Percentiles rank a stretch among this genome's conserved stretches.
Conservation (phyloP, 2,329 filamentous ascomycete species). For the Colletotrichum nymphaeae region DNA sequence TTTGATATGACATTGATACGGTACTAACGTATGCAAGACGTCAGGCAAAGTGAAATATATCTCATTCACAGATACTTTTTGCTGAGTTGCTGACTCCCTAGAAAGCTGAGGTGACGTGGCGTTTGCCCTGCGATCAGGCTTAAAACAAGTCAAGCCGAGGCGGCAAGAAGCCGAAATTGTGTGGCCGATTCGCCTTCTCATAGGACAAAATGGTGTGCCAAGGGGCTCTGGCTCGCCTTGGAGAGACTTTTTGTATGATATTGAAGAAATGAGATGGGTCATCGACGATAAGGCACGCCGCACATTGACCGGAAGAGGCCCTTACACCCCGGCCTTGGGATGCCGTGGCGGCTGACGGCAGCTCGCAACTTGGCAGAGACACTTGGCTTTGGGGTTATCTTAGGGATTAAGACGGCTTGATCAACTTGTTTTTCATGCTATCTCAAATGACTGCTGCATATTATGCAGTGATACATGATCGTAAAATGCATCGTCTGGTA, state of each 20-base stretch:
- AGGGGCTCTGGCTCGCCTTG: not conserved
- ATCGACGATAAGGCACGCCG: too few species aligned
- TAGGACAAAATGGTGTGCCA: not conserved
- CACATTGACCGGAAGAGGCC: not conserved
- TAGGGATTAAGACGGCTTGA: not conserved
- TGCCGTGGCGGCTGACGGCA: not conserved
- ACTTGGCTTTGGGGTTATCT: not conserved
- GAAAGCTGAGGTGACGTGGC: not conserved
- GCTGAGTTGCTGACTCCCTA: not conserved
- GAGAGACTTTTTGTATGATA: not conserved
- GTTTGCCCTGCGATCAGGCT: constrained; percentile 2
- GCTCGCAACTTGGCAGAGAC: not conserved
- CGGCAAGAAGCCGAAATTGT: not conserved
- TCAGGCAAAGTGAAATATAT: not conserved
- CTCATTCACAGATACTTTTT: not conserved
- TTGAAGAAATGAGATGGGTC: not conserved
- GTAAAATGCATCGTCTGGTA: not conserved
- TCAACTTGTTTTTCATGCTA: not conserved
- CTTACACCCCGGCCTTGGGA: not conserved
- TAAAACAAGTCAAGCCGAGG: constrained; percentile 1
- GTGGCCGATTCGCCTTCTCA: not conserved
- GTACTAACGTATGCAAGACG: not conserved
- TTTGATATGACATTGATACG: not conserved
- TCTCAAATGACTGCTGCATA: not conserved
- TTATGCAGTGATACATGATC: not conserved